These are phyloP conservation scores for Raphanus raphanistrum DNA, from an alignment of 345 rosid species.

Conservation along the genomic window DNA sequence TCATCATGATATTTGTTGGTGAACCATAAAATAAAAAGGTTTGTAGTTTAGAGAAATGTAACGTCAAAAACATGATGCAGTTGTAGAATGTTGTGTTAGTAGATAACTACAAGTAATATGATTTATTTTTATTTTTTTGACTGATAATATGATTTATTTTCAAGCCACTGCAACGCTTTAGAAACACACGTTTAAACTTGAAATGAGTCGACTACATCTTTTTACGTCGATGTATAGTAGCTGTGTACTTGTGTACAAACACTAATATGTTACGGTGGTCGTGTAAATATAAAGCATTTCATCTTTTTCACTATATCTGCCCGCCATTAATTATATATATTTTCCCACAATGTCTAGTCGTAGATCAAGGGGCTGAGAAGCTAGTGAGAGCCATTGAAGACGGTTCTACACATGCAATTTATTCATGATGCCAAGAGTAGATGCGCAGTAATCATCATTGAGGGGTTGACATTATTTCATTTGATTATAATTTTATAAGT, in stretches of 20 bases:
- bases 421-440: not conserved
- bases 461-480: conserved; percentile 32
- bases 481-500: not conserved
- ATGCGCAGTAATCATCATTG: not conserved
- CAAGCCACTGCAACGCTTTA: not conserved
- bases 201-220: too few species aligned
- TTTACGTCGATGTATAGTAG: too few species aligned
- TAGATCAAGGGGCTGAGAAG: conserved; percentile 6
- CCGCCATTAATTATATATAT: not conserved
- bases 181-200: not conserved
- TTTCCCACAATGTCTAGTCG: not conserved
- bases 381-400: conserved; percentile 6
- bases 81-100: not conserved
- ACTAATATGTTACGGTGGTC: too few species aligned
- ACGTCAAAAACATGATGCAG: too few species aligned
- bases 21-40: too few species aligned
- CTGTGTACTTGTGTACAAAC: too few species aligned
- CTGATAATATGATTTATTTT: not conserved
- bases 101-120: not conserved
- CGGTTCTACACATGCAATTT: conserved; percentile 22
- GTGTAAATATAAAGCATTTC: too few species aligned
- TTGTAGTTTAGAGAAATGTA: too few species aligned
- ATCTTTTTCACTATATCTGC: not conserved
- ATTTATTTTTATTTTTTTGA: too few species aligned
- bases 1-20: too few species aligned